These are phyloP conservation scores for Carallia pectinifolia DNA, from an alignment of 345 rosid species.

Conservation along the genomic window DNA sequence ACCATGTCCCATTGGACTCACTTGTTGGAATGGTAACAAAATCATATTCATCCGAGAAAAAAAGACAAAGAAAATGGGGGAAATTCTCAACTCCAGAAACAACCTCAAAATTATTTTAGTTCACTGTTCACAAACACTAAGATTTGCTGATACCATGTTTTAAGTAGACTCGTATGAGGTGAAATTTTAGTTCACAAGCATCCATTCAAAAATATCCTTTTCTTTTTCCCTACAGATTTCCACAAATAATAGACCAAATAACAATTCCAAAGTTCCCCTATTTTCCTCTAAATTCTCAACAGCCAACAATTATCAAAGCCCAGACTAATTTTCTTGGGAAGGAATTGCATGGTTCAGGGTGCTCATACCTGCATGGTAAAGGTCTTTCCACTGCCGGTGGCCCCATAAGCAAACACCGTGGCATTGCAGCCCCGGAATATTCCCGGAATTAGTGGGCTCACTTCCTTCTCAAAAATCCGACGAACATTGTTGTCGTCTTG, in stretches of 20 bases:
- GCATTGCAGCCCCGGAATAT: slow-evolving; percentile 68
- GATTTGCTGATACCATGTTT: background rate
- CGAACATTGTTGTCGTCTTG: slow-evolving; percentile 60
- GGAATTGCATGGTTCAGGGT: background rate
- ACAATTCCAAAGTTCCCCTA: background rate
- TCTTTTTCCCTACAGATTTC: background rate
- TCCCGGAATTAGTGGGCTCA: slow-evolving; percentile 60
- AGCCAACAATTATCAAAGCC: background rate
- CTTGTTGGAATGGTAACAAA: background rate
- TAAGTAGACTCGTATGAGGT: background rate
- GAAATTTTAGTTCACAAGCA: background rate
- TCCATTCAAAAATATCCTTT: background rate
- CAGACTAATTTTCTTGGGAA: background rate
- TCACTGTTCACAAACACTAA: background rate
- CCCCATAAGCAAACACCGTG: slow-evolving; percentile 89
- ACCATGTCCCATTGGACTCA: background rate
- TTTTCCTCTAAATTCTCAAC: background rate
- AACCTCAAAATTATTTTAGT: background rate
- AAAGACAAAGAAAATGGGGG: background rate
- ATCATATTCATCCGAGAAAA: no score
- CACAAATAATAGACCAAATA: background rate
- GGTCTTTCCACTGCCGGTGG: slow-evolving; percentile 94
- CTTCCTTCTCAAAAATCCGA: slow-evolving; percentile 68
- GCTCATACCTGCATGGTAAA: slow-evolving; percentile 80
- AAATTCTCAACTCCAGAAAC: background rate